Evolutionary conservation across 805 yeast species (phyloP).

Genomic region (Saccharomycopsis fermentans): DNA sequence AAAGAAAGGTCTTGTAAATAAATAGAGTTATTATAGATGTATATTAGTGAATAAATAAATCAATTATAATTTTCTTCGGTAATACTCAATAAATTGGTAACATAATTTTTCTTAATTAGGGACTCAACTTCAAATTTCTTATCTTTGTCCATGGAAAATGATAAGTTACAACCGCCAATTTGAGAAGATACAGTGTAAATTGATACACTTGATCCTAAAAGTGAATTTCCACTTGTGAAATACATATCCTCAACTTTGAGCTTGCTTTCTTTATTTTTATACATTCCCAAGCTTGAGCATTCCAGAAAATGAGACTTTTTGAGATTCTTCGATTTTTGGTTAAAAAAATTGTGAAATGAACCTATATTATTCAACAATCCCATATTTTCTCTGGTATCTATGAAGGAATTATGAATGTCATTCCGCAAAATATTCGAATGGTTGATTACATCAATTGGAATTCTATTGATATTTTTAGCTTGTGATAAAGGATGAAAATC

Average conservation of each 20-base stretch:
- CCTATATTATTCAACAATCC: background rate
- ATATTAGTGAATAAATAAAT: background rate
- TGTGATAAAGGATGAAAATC: background rate
- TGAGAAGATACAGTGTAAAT: background rate
- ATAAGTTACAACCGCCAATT: background rate
- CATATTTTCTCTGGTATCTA: background rate
- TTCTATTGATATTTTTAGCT: background rate
- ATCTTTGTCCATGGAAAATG: background rate
- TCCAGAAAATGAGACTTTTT: background rate
- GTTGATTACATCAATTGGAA: background rate
- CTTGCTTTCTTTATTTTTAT: background rate
- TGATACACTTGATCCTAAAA: background rate
- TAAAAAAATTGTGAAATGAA: background rate
- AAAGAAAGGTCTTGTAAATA: background rate
- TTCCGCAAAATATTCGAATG: background rate
- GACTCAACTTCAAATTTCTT: background rate
- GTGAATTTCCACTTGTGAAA: background rate
- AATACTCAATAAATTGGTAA: background rate
- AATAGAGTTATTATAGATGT: background rate
- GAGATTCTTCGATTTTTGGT: background rate
- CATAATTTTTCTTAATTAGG: background rate
- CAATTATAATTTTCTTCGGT: background rate
- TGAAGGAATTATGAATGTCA: background rate
- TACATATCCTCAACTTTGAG: background rate
- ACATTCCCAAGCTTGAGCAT: background rate